Evolutionary conservation across 2,329 filamentous ascomycete species (phyloP).

Genomic region (Monosporascus sp.): DNA sequence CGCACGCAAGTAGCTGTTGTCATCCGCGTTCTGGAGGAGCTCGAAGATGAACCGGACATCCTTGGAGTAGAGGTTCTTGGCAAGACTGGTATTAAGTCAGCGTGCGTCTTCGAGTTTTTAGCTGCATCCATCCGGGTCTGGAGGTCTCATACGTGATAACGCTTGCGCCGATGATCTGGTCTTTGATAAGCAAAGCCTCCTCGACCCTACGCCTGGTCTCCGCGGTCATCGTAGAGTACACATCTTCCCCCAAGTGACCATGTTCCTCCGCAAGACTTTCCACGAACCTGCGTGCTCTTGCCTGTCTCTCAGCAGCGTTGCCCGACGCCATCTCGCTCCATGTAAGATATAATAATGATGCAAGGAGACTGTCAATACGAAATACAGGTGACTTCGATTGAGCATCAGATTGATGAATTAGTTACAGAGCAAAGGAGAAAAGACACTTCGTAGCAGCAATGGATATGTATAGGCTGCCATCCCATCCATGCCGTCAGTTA

Average conservation of each 20-base stretch:
- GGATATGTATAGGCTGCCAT: no score
- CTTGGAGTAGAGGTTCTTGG: slow-evolving; percentile 37
- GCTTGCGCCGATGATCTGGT: slow-evolving; percentile 12
- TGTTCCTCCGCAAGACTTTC: slow-evolving; percentile 12
- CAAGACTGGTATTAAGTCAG: slow-evolving; percentile 27
- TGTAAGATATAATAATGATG: background rate
- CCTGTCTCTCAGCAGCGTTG: background rate
- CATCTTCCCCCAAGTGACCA: slow-evolving; percentile 15
- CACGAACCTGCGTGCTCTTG: slow-evolving; percentile 10
- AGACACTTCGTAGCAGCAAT: no score
- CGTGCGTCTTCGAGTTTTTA: background rate
- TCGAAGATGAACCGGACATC: slow-evolving; percentile 46
- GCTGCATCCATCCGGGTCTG: background rate
- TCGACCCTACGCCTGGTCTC: slow-evolving; percentile 7
- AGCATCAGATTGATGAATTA: no score
- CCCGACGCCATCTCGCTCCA: background rate
- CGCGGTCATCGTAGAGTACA: slow-evolving; percentile 2
- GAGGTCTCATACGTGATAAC: slow-evolving; percentile 16
- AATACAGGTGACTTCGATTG: no score
- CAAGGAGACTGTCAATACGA: no score
- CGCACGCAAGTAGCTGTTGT: slow-evolving; percentile 36
- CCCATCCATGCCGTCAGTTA: no score
- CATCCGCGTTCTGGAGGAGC: slow-evolving; percentile 50
- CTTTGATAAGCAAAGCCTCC: slow-evolving; percentile 11
- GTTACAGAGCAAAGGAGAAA: no score